Evolutionary conservation across 495 filamentous ascomycete species (phyloP).

Genomic region (Poronia punctata): DNA sequence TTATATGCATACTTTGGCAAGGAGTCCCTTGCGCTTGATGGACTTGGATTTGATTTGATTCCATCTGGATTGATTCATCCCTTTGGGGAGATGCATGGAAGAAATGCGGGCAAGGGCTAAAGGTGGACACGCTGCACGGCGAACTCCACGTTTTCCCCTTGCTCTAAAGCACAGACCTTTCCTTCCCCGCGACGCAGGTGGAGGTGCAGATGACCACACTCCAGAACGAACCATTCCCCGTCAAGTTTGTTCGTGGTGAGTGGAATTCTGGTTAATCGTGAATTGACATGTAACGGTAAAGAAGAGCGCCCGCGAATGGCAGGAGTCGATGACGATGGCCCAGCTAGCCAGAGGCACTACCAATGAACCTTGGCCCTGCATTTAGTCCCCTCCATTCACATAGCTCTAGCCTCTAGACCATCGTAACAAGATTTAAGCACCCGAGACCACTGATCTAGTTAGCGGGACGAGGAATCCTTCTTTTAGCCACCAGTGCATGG

Average conservation of each 20-base stretch:
- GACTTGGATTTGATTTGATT: no score
- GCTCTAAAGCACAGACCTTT: no score
- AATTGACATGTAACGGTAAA: not conserved
- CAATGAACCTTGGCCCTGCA: no score
- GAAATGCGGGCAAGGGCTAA: slow-evolving; percentile 1
- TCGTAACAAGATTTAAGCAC: no score
- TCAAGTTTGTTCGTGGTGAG: slow-evolving; percentile 13
- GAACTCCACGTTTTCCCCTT: slow-evolving; percentile 29
- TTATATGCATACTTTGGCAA: no score
- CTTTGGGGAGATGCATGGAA: slow-evolving; percentile 8
- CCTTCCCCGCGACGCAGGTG: slow-evolving; percentile 25
- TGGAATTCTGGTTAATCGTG: slow-evolving; percentile 8
- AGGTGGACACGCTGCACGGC: slow-evolving; percentile 15
- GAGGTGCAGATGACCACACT: slow-evolving; percentile 28
- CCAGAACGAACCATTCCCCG: slow-evolving; percentile 19
- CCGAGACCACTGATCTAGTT: no score
- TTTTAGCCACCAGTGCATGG: no score
- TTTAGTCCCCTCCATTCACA: no score
- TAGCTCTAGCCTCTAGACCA: no score
- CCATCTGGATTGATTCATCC: no score
- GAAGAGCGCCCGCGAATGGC: slow-evolving; percentile 5
- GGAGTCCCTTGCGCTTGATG: no score
- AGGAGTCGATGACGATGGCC: not conserved
- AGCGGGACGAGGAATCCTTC: no score
- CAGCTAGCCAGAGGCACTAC: not conserved